Conservation (phyloP, 495 filamentous ascomycete species). For the Symbiotaphrina buchneri region DNA sequence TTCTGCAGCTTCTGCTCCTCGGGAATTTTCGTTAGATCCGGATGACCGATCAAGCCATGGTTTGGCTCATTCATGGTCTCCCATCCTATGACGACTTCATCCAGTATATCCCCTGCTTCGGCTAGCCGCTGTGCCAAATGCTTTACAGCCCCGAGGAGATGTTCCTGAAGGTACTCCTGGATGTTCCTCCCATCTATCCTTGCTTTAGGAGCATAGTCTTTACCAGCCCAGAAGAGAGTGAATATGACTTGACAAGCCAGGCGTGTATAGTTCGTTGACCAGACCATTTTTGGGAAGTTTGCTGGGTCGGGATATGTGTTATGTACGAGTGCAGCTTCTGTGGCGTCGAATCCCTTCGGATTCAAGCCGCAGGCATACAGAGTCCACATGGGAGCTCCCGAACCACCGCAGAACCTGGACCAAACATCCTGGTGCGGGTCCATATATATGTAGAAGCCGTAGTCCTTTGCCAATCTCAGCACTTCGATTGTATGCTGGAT, state of each 20-base stretch:
- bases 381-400: conserved; percentile 95
- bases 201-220: conserved; percentile 85
- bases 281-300: conserved; percentile 94
- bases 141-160: conserved; percentile 57
- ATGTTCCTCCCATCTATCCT: conserved; percentile 90
- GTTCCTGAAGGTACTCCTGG: conserved; percentile 81
- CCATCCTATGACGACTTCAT: conserved; percentile 82
- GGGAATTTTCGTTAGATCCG: conserved; percentile 65
- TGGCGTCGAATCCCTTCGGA: conserved; percentile 59
- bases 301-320: conserved; percentile 80
- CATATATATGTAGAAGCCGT: conserved; percentile 93
- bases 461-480: conserved; percentile 61
- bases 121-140: conserved; percentile 70
- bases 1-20: conserved; percentile 79
- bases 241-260: conserved; percentile 80
- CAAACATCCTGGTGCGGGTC: conserved; percentile 97
- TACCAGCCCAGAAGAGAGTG: conserved; percentile 83
- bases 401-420: conserved; percentile 86
- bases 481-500: conserved; percentile 74
- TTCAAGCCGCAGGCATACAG: conserved; percentile 84
- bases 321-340: conserved; percentile 83
- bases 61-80: conserved; percentile 92
- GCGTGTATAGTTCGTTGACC: conserved; percentile 90
- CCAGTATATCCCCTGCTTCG: conserved; percentile 74
- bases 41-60: conserved; percentile 66